Conservation (phyloP, 192 early-diverging fungal species). For the Dimargaris verticillata region DNA sequence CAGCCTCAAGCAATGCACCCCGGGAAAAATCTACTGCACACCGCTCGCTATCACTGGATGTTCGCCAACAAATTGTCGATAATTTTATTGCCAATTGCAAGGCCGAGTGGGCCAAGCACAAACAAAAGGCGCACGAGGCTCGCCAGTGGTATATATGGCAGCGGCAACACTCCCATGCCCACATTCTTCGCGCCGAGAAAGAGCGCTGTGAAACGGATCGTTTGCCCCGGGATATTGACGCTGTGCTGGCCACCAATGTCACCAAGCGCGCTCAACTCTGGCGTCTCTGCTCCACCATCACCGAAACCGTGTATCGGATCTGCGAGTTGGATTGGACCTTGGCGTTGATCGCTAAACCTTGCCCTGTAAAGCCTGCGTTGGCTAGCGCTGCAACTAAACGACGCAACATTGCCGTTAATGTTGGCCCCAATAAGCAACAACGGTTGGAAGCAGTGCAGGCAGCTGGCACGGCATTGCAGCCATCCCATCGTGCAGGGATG, state of each 20-base stretch:
- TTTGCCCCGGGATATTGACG: slow-evolving; percentile 12
- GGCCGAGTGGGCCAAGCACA: slow-evolving; percentile 13
- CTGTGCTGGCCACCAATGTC: slow-evolving; percentile 16
- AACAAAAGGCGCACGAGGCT: slow-evolving; percentile 10
- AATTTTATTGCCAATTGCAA: slow-evolving; percentile 12
- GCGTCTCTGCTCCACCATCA: slow-evolving; percentile 13
- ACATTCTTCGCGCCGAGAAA: slow-evolving; percentile 1
- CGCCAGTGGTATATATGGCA: slow-evolving; percentile 13
- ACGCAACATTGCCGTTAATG: neutral
- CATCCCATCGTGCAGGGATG: neutral
- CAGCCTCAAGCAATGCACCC: neutral
- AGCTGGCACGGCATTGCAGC: neutral
- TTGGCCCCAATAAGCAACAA: neutral
- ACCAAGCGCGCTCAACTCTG: neutral
- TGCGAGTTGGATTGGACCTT: slow-evolving; percentile 15
- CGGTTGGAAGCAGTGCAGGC: neutral
- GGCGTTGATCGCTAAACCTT: slow-evolving; percentile 12
- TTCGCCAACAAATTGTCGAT: slow-evolving; percentile 8
- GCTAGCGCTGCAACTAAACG: neutral
- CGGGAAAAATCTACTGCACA: slow-evolving; percentile 1
- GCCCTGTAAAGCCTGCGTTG: slow-evolving; percentile 7
- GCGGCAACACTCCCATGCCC: neutral
- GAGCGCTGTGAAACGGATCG: slow-evolving; percentile 11
- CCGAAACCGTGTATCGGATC: slow-evolving; percentile 14
- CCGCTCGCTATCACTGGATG: neutral